phyloP scores from a whole-genome alignment of 129 eudicot genomes.

The Flaveria trinervia region DNA sequence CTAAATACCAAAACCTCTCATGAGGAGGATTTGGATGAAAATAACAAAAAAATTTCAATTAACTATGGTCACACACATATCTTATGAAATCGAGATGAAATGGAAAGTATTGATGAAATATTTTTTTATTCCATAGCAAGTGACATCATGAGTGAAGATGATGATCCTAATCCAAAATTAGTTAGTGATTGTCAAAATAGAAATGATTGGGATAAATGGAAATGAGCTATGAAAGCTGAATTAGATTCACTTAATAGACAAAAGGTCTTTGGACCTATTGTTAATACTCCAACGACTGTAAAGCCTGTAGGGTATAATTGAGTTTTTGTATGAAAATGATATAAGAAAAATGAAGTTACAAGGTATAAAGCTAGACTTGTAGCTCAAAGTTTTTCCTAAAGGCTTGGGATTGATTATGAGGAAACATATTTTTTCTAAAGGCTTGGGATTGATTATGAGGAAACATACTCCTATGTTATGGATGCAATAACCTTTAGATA shows the following conservation, averaged over 20 bases:
- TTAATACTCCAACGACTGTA: background rate
- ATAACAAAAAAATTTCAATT: too few species aligned
- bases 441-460: background rate
- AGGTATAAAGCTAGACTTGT: conserved; percentile 10
- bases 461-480: background rate
- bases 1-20: too few species aligned
- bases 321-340: background rate
- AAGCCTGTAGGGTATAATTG: background rate
- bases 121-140: background rate
- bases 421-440: conserved; percentile 1
- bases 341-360: background rate
- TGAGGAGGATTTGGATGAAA: too few species aligned
- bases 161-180: background rate
- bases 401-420: background rate
- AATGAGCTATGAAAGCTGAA: background rate
- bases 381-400: conserved; percentile 2
- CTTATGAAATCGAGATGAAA: background rate
- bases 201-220: background rate
- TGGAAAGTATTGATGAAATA: background rate
- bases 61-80: background rate
- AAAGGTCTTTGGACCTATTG: background rate
- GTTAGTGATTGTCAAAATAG: background rate
- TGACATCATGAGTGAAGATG: background rate
- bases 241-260: background rate
- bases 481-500: background rate